Percentiles rank a stretch among this genome's conserved stretches.
Evolutionary conservation across 495 filamentous ascomycete genomes (phyloP).

Genomic region (Copromyces sp.): DNA sequence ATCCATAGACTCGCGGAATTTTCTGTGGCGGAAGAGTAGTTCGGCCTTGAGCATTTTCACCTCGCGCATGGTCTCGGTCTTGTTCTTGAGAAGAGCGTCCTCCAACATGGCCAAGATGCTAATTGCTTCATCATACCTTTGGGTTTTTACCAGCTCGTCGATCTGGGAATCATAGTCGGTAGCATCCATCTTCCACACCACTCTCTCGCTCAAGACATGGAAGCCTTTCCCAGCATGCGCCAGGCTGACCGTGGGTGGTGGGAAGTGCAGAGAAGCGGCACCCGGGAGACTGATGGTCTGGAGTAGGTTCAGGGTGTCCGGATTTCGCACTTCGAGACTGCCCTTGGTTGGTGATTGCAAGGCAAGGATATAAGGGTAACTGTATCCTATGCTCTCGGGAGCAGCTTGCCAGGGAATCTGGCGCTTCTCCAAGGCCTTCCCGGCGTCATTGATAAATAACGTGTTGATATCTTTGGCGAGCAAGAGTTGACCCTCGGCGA

Average conservation of each 20-base stretch:
- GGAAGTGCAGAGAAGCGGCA: constrained; percentile 80
- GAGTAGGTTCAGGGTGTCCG: constrained; percentile 75
- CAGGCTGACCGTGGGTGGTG: constrained; percentile 82
- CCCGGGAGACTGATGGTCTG: constrained; percentile 74
- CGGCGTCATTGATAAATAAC: constrained; percentile 75
- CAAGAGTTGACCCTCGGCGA: constrained; percentile 74
- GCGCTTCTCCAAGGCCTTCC: constrained; percentile 69
- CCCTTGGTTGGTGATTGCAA: constrained; percentile 79
- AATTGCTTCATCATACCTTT: constrained; percentile 81
- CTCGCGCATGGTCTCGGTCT: constrained; percentile 65
- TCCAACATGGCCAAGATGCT: constrained; percentile 83
- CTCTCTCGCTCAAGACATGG: constrained; percentile 76
- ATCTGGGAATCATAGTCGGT: constrained; percentile 88
- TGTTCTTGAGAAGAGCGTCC: constrained; percentile 80
- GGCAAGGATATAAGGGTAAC: constrained; percentile 87
- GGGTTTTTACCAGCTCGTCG: constrained; percentile 66
- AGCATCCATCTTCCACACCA: constrained; percentile 93
- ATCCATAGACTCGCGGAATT: constrained; percentile 82
- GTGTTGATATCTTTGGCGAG: constrained; percentile 95
- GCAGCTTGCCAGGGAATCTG: constrained; percentile 87
- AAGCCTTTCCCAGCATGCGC: constrained; percentile 93
- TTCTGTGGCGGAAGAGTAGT: constrained; percentile 65
- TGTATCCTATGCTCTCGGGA: constrained; percentile 85
- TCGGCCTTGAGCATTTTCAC: constrained; percentile 88
- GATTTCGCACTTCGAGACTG: constrained; percentile 81